Base-by-base conservation (phyloP, 306 rosid species). In the Canavalia gladiata region DNA sequence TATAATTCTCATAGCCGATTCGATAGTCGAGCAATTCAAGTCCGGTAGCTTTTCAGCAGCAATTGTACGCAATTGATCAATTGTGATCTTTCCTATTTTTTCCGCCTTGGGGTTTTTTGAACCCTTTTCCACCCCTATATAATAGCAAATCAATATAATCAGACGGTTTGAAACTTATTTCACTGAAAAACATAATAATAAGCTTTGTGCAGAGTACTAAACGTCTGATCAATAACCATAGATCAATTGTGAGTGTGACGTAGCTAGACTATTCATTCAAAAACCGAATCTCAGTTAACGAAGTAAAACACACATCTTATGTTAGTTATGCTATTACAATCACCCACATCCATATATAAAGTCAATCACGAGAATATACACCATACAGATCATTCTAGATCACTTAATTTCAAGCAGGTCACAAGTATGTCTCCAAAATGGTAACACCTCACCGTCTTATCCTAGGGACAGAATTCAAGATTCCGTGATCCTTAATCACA, bases 11-110 rank as follows among this genome's bases (percentile, higher is more conserved):
- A 95, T 92, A 45, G 98, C 97, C 4, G 99, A 93, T 85, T 95
- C 99, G 5, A 91, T 82, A 46, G 64, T 91, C 5, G 94, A 34
- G 92, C 98, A 95, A 75, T 93, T 95, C 87, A 95, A 88, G 85
- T 95, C 99, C 2, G 98, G 99, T 33, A 95, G 81, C 97, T 95
- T 95, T 76, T 95, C 98, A 28, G 87, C 35, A n/a, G 98, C 99
- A 63, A 95, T 92, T 49, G 92, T 28, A 7, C 92, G 91, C 89
- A 95, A 68, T 67, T 95, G 98, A 45, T 95, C 98, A 12, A 95
- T 89, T 39, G 97, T 95, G 46, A 95, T 42, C 89, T 91, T 93
- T 73, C 98, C 99, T 55, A 95, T 97, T 75, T 88, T 95, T 83
- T 89, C 86, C 54, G 11, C 1, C 88, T 90, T 56, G 12, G 99